phyloP scores from a whole-genome alignment of 495 filamentous ascomycete genomes.

The Penicillium odoratum region DNA sequence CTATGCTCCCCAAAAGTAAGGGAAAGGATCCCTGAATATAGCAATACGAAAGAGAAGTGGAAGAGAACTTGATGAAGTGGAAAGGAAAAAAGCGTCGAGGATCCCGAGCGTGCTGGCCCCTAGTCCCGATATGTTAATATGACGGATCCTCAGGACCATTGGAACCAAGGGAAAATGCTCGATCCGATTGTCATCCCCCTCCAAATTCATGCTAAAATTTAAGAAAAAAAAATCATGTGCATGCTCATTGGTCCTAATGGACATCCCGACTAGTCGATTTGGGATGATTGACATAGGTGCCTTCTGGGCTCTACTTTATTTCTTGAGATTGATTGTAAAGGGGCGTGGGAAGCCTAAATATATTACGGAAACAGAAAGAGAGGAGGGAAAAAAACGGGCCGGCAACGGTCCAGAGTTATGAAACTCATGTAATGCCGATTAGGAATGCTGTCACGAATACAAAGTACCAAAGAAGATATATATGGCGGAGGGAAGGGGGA shows the following conservation, averaged over 20 bases:
- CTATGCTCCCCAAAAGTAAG: too few species aligned
- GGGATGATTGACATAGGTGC: neutral
- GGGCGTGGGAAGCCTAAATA: neutral
- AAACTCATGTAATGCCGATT: conserved; percentile 8
- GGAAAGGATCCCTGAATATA: too few species aligned
- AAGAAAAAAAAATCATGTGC: neutral
- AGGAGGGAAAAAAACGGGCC: neutral
- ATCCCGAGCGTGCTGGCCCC: conserved; percentile 43
- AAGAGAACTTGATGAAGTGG: conserved; percentile 11
- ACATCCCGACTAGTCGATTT: neutral
- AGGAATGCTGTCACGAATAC: conserved; percentile 29
- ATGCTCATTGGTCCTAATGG: neutral
- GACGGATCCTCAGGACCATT: conserved; percentile 45
- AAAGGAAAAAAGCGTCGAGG: conserved; percentile 36
- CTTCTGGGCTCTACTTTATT: neutral
- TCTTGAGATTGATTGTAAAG: neutral
- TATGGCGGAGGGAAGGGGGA: neutral
- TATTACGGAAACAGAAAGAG: neutral
- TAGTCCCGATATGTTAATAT: conserved; percentile 53
- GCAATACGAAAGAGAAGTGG: conserved; percentile 15
- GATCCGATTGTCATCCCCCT: neutral
- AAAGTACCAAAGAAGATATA: neutral
- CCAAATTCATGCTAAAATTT: too few species aligned
- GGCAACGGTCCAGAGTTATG: conserved; percentile 3
- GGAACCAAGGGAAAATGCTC: conserved; percentile 26